phyloP scores from a whole-genome alignment of 2,329 filamentous ascomycete species.

The Aspergillus neoniger region DNA sequence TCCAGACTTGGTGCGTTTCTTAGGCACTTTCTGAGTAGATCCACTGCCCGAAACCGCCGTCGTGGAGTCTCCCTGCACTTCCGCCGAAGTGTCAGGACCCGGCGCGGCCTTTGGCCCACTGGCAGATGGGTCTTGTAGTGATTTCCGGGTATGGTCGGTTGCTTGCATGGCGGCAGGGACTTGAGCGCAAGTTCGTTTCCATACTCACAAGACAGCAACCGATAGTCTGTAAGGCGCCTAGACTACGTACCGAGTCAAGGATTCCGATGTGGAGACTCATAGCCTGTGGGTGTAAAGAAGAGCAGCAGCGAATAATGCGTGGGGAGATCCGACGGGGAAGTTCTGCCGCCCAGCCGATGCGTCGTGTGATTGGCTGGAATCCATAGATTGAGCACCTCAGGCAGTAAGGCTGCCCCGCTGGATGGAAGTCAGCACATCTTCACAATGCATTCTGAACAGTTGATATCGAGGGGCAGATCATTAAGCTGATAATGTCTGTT shows the following conservation, averaged over 20 bases:
- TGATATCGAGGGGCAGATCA: too few relatives aligned
- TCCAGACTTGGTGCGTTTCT: constrained; percentile 85
- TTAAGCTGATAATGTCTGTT: too few relatives aligned
- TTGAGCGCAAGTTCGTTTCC: constrained; percentile 11
- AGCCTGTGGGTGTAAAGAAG: neutral
- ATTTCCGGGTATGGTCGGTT: constrained; percentile 9
- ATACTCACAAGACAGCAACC: constrained; percentile 14
- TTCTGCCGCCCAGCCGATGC: neutral
- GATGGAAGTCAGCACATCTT: neutral
- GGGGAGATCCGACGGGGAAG: neutral
- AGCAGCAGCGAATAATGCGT: neutral
- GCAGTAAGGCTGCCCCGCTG: neutral
- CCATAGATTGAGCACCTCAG: neutral
- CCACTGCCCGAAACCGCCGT: constrained; percentile 23
- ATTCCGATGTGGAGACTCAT: neutral
- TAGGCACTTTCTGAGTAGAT: constrained; percentile 37
- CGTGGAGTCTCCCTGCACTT: constrained; percentile 2
- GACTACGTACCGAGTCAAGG: neutral
- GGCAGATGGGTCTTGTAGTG: constrained; percentile 3
- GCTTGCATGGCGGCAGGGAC: constrained; percentile 16
- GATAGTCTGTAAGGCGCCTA: neutral
- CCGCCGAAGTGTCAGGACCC: constrained; percentile 7
- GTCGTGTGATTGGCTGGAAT: neutral
- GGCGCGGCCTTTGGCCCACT: constrained; percentile 7
- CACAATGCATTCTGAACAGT: too few relatives aligned